Percentiles rank a stretch among this genome's conserved stretches.
Evolutionary conservation across 495 filamentous ascomycete species (phyloP).

Genomic region (Podospora bellae-mahoneyi): DNA sequence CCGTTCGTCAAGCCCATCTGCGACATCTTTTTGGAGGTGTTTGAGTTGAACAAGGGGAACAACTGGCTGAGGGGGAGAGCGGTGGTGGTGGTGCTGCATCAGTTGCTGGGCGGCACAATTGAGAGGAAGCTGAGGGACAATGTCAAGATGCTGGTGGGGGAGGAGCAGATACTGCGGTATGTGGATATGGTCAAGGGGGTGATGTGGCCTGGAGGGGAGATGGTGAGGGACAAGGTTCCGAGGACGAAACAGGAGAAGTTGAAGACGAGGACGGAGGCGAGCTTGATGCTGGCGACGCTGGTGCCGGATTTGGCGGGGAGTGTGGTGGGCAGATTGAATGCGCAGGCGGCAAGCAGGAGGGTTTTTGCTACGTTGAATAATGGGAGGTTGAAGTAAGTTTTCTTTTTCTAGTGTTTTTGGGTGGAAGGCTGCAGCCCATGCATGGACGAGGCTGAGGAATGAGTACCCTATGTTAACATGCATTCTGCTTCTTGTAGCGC

Average conservation of each 20-base stretch:
- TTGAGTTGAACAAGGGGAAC: constrained; percentile 89
- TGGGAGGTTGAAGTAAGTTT: constrained; percentile 60
- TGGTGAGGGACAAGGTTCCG: constrained; percentile 47
- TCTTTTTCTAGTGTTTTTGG: constrained; percentile 8
- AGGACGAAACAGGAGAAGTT: constrained; percentile 64
- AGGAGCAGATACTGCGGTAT: constrained; percentile 75
- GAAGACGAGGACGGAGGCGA: constrained; percentile 70
- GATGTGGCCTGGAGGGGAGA: constrained; percentile 72
- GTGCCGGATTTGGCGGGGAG: constrained; percentile 79
- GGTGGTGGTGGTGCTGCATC: constrained; percentile 87
- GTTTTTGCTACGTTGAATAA: constrained; percentile 84
- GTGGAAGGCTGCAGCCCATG: neutral
- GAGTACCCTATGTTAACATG: neutral
- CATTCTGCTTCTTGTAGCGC: constrained; percentile 46
- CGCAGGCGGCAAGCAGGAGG: constrained; percentile 74
- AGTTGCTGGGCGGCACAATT: constrained; percentile 84
- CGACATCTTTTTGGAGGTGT: constrained; percentile 93
- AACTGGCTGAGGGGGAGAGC: constrained; percentile 93
- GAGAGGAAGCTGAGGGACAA: constrained; percentile 90
- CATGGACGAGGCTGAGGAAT: neutral
- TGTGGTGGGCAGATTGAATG: constrained; percentile 80
- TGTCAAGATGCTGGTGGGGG: constrained; percentile 63
- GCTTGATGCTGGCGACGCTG: constrained; percentile 74
- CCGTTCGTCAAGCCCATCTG: constrained; percentile 98
- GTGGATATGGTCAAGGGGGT: constrained; percentile 63